Percentiles rank a stretch among this genome's conserved stretches.
These are phyloP conservation scores for Kentomonas sorsogonicus DNA, from an alignment of 208 protist genomes.

Conservation along the genomic window DNA sequence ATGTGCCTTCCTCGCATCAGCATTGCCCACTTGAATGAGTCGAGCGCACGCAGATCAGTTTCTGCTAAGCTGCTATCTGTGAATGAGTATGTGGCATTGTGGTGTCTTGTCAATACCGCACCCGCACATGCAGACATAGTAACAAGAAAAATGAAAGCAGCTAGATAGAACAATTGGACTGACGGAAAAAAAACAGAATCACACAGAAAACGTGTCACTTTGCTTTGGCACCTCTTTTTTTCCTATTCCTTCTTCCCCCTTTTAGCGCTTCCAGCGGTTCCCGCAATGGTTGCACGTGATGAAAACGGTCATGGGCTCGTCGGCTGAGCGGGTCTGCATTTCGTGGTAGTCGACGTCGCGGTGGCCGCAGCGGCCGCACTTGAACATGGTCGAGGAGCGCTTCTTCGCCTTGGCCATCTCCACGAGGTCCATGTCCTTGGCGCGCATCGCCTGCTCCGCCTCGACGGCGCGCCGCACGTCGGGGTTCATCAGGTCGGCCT, in stretches of 20 bases:
- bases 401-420: constrained; percentile 64
- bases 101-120: no score
- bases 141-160: neutral
- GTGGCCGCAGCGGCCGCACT: constrained; percentile 79
- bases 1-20: no score
- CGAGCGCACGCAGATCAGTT: no score
- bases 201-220: neutral
- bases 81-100: no score
- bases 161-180: neutral
- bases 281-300: constrained; percentile 92
- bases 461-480: constrained; percentile 59
- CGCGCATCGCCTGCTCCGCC: constrained; percentile 53
- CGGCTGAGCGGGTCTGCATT: constrained; percentile 95
- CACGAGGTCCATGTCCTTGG: constrained; percentile 74
- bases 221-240: neutral
- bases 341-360: constrained; percentile 89
- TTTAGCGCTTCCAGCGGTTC: constrained; percentile 55
- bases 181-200: constrained; percentile 1
- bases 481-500: constrained; percentile 76
- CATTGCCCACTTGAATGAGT: no score
- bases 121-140: no score
- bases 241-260: neutral
- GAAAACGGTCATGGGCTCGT: constrained; percentile 98
- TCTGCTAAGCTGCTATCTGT: no score
- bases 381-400: constrained; percentile 79